phyloP scores from a whole-genome alignment of 805 yeast species.

The Candida nitratophila region DNA sequence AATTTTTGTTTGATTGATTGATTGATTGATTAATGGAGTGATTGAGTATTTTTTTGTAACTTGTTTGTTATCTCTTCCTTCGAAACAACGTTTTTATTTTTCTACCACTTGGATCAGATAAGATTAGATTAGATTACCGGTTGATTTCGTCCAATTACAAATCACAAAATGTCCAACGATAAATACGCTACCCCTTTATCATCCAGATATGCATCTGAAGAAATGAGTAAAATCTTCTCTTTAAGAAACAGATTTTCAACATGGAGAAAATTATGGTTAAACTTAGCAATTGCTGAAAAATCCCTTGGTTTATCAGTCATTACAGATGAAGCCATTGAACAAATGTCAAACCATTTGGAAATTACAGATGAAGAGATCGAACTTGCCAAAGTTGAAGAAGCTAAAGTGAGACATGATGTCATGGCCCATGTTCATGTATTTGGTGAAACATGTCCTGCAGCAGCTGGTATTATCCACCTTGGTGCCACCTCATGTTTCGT shows the following conservation, averaged over 20 bases:
- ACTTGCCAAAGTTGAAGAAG: constrained; percentile 87
- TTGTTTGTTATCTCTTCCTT: too few species aligned
- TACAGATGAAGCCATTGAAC: constrained; percentile 84
- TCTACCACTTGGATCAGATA: too few species aligned
- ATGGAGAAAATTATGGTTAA: constrained; percentile 97
- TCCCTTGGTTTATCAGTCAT: constrained; percentile 80
- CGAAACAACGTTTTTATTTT: too few species aligned
- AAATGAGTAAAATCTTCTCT: constrained; percentile 92
- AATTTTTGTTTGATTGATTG: too few species aligned
- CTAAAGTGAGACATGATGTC: constrained; percentile 97
- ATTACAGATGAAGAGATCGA: constrained; percentile 92
- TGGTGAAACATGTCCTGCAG: constrained; percentile 89
- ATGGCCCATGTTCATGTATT: constrained; percentile 98
- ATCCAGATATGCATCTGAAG: constrained; percentile 95
- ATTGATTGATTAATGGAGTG: too few species aligned
- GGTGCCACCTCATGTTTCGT: constrained; percentile 98
- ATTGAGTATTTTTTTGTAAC: too few species aligned
- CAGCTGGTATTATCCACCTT: constrained; percentile 95
- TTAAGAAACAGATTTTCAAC: constrained; percentile 91
- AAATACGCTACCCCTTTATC: constrained; percentile 89
- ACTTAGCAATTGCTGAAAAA: constrained; percentile 91
- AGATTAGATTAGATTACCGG: too few species aligned
- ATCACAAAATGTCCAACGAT: constrained; percentile 52
- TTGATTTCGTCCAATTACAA: too few species aligned
- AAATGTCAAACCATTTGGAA: constrained; percentile 68